A percentile compares a stretch with the other conserved stretches of the same genome.
phyloP scores from a whole-genome alignment of 2,329 filamentous ascomycete species.

The Calonectria crousiana region DNA sequence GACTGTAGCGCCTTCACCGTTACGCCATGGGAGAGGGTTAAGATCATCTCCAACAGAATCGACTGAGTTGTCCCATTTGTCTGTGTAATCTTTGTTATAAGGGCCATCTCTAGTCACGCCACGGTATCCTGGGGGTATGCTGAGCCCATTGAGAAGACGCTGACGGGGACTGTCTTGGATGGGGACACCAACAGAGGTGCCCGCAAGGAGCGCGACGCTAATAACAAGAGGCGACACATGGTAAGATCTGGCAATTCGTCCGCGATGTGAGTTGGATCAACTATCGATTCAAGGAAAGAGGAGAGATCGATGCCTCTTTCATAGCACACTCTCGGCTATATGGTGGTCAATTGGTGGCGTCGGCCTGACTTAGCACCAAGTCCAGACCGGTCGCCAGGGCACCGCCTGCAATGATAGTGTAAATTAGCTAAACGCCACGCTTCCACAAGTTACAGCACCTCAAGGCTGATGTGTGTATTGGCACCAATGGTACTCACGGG shows the following conservation, averaged over 20 bases:
- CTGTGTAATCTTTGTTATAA: conserved; percentile 69
- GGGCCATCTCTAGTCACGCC: conserved; percentile 55
- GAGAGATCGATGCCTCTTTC: not conserved
- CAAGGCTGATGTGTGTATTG: not conserved
- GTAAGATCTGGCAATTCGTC: too few species aligned
- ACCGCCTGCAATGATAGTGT: not conserved
- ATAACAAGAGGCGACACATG: not conserved
- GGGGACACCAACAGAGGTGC: conserved; percentile 21
- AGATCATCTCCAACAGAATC: conserved; percentile 70
- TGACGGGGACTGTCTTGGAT: conserved; percentile 66
- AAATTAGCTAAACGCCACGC: not conserved
- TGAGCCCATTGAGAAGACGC: conserved; percentile 63
- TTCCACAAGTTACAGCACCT: not conserved
- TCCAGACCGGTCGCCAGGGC: not conserved
- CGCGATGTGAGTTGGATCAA: not conserved
- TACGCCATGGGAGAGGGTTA: conserved; percentile 74
- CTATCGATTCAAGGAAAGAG: too few species aligned
- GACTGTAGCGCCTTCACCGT: conserved; percentile 74
- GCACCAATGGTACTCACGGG: not conserved
- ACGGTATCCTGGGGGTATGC: conserved; percentile 58
- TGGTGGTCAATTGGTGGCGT: not conserved
- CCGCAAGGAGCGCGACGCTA: not conserved
- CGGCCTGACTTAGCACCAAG: not conserved
- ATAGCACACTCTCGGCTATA: not conserved
- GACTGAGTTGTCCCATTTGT: conserved; percentile 72